Evolutionary conservation across 106 monocot species (phyloP).

Genomic region (Dioscorea zingiberensis): DNA sequence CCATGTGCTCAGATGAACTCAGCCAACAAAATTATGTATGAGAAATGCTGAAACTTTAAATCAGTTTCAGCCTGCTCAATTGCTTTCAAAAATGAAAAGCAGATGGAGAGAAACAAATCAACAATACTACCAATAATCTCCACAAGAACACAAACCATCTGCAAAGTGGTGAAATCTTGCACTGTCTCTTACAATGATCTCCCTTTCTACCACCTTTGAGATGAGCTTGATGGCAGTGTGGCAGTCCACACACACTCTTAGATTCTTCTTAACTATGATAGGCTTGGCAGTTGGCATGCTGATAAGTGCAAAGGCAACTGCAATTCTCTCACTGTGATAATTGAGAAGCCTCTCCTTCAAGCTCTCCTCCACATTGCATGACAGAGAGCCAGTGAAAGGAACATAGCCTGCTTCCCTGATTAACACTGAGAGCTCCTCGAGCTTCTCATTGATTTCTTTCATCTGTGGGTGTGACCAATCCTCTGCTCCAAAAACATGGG

Average conservation of each 20-base stretch:
- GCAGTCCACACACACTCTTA: conserved; percentile 59
- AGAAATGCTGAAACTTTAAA: no score
- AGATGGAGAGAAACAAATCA: no score
- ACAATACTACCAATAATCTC: conserved; percentile 52
- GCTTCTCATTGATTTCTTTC: conserved; percentile 44
- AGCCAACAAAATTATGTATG: no score
- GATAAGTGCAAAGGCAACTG: conserved; percentile 57
- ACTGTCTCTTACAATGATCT: conserved; percentile 58
- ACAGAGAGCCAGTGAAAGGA: conserved; percentile 23
- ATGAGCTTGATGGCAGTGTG: conserved; percentile 63
- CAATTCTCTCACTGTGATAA: conserved; percentile 66
- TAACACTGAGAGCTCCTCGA: conserved; percentile 31
- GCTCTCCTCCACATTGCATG: conserved; percentile 38
- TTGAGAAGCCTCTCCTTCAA: conserved; percentile 46
- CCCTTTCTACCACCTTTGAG: conserved; percentile 43
- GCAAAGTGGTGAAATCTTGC: conserved; percentile 68
- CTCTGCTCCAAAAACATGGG: conserved; percentile 43
- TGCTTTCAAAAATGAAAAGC: no score
- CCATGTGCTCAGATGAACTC: background rate
- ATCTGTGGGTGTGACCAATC: conserved; percentile 42
- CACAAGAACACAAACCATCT: conserved; percentile 57
- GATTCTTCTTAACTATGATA: conserved; percentile 67
- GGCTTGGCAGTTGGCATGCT: conserved; percentile 25
- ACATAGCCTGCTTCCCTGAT: conserved; percentile 57
- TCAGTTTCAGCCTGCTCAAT: no score